Percentiles rank a stretch among this genome's conserved stretches.
Evolutionary conservation across 768 basidiomycete genomes (phyloP).

Genomic region (Pholiota conissans): DNA sequence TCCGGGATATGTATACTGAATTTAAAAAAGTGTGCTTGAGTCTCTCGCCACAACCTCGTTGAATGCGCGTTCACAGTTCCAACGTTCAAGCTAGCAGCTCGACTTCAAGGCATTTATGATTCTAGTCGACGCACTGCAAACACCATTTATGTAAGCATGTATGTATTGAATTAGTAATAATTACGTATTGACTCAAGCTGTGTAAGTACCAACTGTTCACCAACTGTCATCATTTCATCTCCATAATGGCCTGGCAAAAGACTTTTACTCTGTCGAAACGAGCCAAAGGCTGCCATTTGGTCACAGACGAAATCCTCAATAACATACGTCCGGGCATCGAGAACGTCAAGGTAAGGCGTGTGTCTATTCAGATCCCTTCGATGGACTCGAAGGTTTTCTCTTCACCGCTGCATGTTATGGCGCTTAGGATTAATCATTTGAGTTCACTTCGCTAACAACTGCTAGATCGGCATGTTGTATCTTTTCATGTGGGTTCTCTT

Average conservation of each 20-base stretch:
- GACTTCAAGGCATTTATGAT: too few relatives aligned
- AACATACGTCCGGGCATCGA: constrained; percentile 72
- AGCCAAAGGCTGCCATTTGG: constrained; percentile 74
- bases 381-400: too few relatives aligned
- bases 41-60: too few relatives aligned
- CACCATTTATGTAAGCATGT: too few relatives aligned
- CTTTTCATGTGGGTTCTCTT: constrained; percentile 71
- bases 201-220: not conserved
- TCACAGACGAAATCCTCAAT: constrained; percentile 72
- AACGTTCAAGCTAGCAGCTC: too few relatives aligned
- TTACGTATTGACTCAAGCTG: too few relatives aligned
- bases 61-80: too few relatives aligned
- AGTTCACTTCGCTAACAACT: not conserved
- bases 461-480: constrained; percentile 82
- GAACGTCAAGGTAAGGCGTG: constrained; percentile 53
- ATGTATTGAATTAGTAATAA: too few relatives aligned
- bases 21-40: too few relatives aligned
- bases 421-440: not conserved
- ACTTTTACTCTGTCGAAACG: constrained; percentile 64
- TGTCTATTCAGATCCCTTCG: not conserved
- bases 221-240: not conserved
- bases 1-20: too few relatives aligned
- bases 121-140: too few relatives aligned
- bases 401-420: too few relatives aligned
- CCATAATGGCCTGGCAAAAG: constrained; percentile 86